Percentiles rank a stretch among this genome's conserved stretches.
These are phyloP conservation scores for Acanthamoeba culbertsoni DNA, from an alignment of 208 protist genomes.

Conservation along the genomic window DNA sequence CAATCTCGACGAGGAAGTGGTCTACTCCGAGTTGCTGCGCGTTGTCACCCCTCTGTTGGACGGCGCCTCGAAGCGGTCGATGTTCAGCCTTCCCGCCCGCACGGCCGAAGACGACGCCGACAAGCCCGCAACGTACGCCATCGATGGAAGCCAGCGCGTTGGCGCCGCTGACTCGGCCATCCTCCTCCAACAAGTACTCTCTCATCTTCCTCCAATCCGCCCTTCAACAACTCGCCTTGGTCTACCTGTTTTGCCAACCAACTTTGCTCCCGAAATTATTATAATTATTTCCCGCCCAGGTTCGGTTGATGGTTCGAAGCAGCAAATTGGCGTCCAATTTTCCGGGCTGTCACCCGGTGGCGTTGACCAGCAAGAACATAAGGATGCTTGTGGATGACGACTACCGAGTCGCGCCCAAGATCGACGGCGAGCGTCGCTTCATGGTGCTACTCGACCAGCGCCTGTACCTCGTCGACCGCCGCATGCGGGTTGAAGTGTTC, in stretches of 20 bases:
- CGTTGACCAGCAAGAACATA: conserved; percentile 20
- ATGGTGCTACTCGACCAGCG: not conserved
- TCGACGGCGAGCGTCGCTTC: conserved; percentile 9
- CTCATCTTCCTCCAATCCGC: no score
- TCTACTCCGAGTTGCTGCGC: not conserved
- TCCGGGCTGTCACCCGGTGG: not conserved
- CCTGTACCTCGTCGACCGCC: not conserved
- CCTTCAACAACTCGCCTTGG: no score
- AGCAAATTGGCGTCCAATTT: not conserved
- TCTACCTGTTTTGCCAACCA: no score
- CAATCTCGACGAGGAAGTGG: not conserved
- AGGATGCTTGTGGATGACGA: not conserved
- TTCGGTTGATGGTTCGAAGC: not conserved
- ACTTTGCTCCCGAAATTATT: not conserved
- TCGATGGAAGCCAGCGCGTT: not conserved
- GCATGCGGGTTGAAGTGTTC: not conserved
- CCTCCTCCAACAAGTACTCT: not conserved
- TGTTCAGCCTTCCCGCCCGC: not conserved
- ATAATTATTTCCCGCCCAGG: not conserved
- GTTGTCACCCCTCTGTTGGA: not conserved
- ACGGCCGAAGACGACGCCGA: not conserved
- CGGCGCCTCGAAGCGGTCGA: not conserved
- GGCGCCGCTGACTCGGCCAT: not conserved
- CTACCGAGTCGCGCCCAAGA: conserved; percentile 20
- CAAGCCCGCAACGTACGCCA: not conserved